A percentile compares a stretch with the other conserved stretches of the same genome.
Evolutionary conservation across 805 yeast genomes (phyloP).

Genomic region (Ogataea neopini): DNA sequence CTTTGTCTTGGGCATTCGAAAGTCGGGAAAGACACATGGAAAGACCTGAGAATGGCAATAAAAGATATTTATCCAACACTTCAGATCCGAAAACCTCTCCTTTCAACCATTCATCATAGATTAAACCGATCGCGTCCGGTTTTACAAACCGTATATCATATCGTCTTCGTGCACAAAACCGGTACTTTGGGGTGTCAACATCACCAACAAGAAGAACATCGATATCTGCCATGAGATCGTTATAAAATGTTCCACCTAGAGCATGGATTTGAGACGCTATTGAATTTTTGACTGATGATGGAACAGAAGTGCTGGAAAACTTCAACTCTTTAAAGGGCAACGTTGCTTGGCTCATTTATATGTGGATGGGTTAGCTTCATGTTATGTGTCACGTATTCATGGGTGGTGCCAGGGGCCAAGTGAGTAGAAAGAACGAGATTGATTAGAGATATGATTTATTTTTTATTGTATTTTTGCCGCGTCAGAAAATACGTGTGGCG

Average conservation of each 20-base stretch:
- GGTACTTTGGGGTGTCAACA: conserved; percentile 55
- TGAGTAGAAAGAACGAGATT: no score
- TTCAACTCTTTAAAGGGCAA: conserved; percentile 47
- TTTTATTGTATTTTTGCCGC: not conserved
- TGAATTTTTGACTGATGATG: conserved; percentile 40
- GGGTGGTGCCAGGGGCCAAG: no score
- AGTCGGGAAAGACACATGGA: conserved; percentile 47
- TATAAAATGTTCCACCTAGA: conserved; percentile 60
- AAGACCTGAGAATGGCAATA: conserved; percentile 49
- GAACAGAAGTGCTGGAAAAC: conserved; percentile 60
- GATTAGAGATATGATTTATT: no score
- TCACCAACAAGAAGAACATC: conserved; percentile 61
- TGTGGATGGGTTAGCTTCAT: not conserved
- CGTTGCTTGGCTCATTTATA: conserved; percentile 2
- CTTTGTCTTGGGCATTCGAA: conserved; percentile 23
- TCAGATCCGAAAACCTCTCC: conserved; percentile 36
- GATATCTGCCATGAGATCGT: conserved; percentile 62
- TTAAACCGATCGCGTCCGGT: conserved; percentile 44
- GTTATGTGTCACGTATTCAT: no score
- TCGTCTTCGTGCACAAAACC: conserved; percentile 50
- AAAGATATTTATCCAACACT: conserved; percentile 20
- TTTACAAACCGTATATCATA: conserved; percentile 58
- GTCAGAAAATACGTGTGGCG: not conserved
- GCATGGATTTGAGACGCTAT: conserved; percentile 47
- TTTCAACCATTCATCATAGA: conserved; percentile 53